phyloP scores from a whole-genome alignment of 306 rosid species.

The Quercus glauca region DNA sequence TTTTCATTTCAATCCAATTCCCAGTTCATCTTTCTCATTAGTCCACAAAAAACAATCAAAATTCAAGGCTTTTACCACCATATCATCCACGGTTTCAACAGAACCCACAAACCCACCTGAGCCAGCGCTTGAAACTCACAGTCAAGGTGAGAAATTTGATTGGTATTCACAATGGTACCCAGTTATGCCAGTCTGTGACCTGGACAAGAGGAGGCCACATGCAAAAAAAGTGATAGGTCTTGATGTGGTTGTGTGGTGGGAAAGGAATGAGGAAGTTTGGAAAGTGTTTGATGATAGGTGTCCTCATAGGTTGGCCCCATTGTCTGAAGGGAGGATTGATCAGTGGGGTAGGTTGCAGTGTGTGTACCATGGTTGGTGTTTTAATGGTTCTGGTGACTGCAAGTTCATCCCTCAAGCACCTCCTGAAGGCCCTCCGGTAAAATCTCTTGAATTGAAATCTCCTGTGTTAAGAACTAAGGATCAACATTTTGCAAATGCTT shows the following conservation, averaged over 20 bases:
- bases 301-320: conserved; percentile 93
- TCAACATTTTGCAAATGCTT: not conserved
- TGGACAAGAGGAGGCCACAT: conserved; percentile 76
- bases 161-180: conserved; percentile 95
- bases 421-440: conserved; percentile 80
- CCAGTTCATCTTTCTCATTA: conserved; percentile 23
- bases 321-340: conserved; percentile 94
- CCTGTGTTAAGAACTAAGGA: not conserved
- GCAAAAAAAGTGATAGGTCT: conserved; percentile 74
- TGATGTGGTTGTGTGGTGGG: conserved; percentile 98
- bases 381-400: conserved; percentile 83
- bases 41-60: conserved; percentile 21
- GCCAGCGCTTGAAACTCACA: conserved; percentile 24
- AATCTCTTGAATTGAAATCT: not conserved
- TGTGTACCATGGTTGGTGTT: conserved; percentile 98
- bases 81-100: conserved; percentile 52
- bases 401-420: conserved; percentile 90
- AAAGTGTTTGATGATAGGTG: conserved; percentile 82
- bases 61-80: conserved; percentile 47
- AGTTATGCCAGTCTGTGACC: conserved; percentile 78
- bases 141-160: conserved; percentile 48
- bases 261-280: conserved; percentile 75
- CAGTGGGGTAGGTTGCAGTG: conserved; percentile 93
- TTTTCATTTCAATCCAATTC: conserved; percentile 4
- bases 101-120: conserved; percentile 36